These are phyloP conservation scores for Candolleomyces eurysporus DNA, from an alignment of 768 basidiomycete species.

Conservation along the genomic window DNA sequence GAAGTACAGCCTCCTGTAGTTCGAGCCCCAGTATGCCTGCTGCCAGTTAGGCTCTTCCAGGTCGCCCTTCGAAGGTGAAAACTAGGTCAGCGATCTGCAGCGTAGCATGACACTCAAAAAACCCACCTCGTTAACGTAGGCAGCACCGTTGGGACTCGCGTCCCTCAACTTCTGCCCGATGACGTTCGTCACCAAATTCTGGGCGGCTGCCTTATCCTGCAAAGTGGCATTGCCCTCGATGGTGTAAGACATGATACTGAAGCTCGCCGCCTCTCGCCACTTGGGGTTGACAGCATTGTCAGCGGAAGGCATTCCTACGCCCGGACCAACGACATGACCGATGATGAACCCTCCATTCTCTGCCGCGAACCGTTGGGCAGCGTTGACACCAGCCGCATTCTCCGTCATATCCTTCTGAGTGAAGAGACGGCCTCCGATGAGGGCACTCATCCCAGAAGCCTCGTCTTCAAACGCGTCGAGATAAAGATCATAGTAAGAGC, in stretches of 20 bases:
- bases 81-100: not conserved
- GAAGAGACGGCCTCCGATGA: conserved; percentile 13
- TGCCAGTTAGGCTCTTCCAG: conserved; percentile 16
- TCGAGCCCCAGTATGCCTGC: conserved; percentile 13
- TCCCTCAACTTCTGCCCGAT: conserved; percentile 10
- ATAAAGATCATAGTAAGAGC: conserved; percentile 14
- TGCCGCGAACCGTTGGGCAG: conserved; percentile 3
- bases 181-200: conserved; percentile 11
- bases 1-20: conserved; percentile 10
- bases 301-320: not conserved
- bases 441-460: not conserved
- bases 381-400: conserved; percentile 8
- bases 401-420: conserved; percentile 10
- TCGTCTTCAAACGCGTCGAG: conserved; percentile 15
- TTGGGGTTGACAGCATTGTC: conserved; percentile 10
- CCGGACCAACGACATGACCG: conserved; percentile 10
- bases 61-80: conserved; percentile 4
- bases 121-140: conserved; percentile 11
- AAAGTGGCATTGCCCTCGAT: conserved; percentile 4
- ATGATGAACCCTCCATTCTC: conserved; percentile 10
- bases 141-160: conserved; percentile 14
- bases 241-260: not conserved
- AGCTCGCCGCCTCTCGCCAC: conserved; percentile 7
- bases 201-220: conserved; percentile 8
- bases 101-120: not conserved